Conservation (phyloP, 2,329 filamentous ascomycete species). For the Colletotrichum tofieldiae region DNA sequence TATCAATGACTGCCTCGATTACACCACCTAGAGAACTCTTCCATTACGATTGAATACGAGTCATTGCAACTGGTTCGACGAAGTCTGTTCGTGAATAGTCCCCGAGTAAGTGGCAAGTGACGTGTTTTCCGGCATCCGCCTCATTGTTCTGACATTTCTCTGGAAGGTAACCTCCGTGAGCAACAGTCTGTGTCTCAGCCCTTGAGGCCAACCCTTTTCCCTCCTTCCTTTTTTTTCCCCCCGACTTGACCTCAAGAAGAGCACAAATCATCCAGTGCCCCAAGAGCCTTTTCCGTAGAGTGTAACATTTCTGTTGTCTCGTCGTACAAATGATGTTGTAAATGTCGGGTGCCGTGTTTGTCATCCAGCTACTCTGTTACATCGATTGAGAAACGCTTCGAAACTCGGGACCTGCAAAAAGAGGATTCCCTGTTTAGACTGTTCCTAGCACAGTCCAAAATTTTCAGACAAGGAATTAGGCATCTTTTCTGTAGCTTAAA, state of each 20-base stretch:
- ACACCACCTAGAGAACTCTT: neutral
- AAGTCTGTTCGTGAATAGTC: neutral
- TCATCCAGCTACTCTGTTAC: neutral
- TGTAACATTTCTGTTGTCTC: neutral
- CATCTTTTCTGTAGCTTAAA: neutral
- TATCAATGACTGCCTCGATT: neutral
- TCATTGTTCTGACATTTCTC: neutral
- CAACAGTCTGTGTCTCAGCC: constrained; percentile 10
- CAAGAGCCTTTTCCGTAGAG: constrained; percentile 1
- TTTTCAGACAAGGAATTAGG: neutral
- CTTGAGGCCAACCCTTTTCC: neutral
- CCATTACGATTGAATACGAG: neutral
- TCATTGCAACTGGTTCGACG: neutral
- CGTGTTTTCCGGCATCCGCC: neutral
- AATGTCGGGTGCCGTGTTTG: constrained; percentile 14
- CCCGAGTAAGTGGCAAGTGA: neutral
- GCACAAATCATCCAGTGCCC: neutral
- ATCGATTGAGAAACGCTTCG: constrained; percentile 12
- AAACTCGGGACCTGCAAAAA: neutral
- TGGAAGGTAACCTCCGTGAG: neutral
- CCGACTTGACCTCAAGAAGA: neutral
- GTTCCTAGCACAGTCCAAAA: neutral
- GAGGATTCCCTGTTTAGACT: too few relatives aligned
- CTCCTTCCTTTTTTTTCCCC: neutral
- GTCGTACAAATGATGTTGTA: constrained; percentile 13